Evolutionary conservation across 495 filamentous ascomycete species (phyloP), one percentile per base, ranked within the genome.

Genomic region (Pyrenula massariospora): DNA sequence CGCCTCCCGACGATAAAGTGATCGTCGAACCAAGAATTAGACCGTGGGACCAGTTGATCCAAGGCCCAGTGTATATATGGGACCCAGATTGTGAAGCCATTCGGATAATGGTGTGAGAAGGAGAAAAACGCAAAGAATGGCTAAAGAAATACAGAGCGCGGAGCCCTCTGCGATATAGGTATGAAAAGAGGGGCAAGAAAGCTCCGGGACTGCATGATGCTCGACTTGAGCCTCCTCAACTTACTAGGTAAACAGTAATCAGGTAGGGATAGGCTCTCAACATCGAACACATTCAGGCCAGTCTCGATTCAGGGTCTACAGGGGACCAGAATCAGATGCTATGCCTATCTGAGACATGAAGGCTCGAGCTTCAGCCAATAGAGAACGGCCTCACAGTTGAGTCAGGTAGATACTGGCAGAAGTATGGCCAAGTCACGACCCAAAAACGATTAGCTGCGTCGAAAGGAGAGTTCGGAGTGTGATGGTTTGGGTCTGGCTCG

Each of bases 11-110:
- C 12, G 57, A 65, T 1, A 74, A 54, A 3, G 72, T 75, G 55
- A 72, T 53, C 1, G 72, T 75, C 1, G 70, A 62, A 11, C 72
- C 72, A 10, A 64, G 52, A 20, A 69, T 23, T 21, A 24, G 53
- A 3, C 64, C 68, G 19, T 63, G 65, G 20, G 64, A 65, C 66
- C 70, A 71, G 52, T 75, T 74, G 49, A 70, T 68, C 72, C 72
- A 75, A 22, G 57, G 53, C 22, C 71, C 72, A 22, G 55, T 65
- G 54, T 68, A 64, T 20, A 69, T 60, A 31, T 59, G 36, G 20
- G 57, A 54, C 15, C 31, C 31, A 42, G 31, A 5, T 42, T 42
- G 8, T 15, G 31, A 5, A 42, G 31, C 5, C 31, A 42, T 42
- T 42, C 31, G 5, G 31, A 8, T n/a, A n/a, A n/a, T n/a, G n/a